These are phyloP conservation scores for Cornus kousa DNA, from an alignment of 148 eudicot genomes.

Conservation along the genomic window DNA sequence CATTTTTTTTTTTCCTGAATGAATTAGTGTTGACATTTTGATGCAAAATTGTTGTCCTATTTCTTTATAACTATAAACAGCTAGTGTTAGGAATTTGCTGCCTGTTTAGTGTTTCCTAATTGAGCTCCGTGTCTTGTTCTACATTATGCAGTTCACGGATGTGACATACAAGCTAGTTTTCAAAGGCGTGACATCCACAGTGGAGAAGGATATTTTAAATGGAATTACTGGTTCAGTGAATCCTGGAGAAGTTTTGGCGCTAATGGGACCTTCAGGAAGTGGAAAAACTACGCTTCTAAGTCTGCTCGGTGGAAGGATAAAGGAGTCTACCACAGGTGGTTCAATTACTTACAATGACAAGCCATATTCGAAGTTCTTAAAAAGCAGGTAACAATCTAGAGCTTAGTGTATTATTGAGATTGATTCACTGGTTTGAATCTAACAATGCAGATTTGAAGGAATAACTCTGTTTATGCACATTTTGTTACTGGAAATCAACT, in stretches of 20 bases:
- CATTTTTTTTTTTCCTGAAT: too few species aligned
- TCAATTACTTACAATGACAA: conserved; percentile 81
- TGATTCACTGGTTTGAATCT: neutral
- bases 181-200: conserved; percentile 58
- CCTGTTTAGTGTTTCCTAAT: neutral
- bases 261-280: conserved; percentile 98
- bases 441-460: neutral
- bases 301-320: conserved; percentile 77
- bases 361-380: conserved; percentile 76
- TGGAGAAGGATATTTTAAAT: conserved; percentile 70
- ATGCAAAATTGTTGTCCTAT: neutral
- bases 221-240: conserved; percentile 81
- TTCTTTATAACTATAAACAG: neutral
- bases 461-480: neutral
- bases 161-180: conserved; percentile 69
- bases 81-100: neutral
- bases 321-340: conserved; percentile 47
- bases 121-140: neutral
- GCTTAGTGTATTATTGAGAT: neutral
- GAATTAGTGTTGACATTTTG: neutral
- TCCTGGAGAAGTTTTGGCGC: conserved; percentile 90
- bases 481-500: neutral
- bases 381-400: conserved; percentile 56
- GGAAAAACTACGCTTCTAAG: conserved; percentile 88
- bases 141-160: conserved; percentile 69